Evolutionary conservation across 371 early-diverging fungal species (phyloP).

Genomic region (Apophysomyces sp.): DNA sequence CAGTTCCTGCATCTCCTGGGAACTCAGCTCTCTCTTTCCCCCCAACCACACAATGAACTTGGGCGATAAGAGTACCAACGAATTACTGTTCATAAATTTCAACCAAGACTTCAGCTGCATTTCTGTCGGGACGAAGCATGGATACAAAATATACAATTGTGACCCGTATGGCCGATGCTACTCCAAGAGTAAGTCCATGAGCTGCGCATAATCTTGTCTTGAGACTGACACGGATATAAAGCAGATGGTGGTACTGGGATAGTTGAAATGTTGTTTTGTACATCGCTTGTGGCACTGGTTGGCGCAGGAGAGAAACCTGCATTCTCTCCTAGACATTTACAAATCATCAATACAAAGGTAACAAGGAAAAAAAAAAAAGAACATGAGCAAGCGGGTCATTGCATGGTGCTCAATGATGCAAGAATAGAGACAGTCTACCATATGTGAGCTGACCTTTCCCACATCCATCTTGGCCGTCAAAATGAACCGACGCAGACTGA

Average conservation of each 20-base stretch:
- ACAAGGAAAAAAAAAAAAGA: neutral
- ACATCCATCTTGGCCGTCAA: slow-evolving; percentile 92
- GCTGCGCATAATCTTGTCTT: neutral
- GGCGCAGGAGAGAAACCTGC: slow-evolving; percentile 93
- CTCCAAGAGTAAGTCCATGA: slow-evolving; percentile 58
- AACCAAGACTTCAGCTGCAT: slow-evolving; percentile 95
- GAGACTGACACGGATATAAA: slow-evolving; percentile 11
- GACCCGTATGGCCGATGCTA: slow-evolving; percentile 95
- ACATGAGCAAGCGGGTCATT: too few species aligned
- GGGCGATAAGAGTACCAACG: slow-evolving; percentile 20
- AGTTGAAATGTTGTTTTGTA: slow-evolving; percentile 96
- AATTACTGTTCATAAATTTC: slow-evolving; percentile 80
- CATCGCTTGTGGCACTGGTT: slow-evolving; percentile 93
- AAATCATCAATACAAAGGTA: slow-evolving; percentile 95
- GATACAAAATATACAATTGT: slow-evolving; percentile 93
- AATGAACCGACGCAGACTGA: slow-evolving; percentile 89
- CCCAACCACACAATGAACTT: slow-evolving; percentile 7
- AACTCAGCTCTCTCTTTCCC: slow-evolving; percentile 20
- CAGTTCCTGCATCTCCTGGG: slow-evolving; percentile 16
- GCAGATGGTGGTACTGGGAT: slow-evolving; percentile 88
- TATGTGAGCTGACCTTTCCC: slow-evolving; percentile 94
- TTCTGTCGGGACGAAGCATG: slow-evolving; percentile 84
- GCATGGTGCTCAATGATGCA: neutral
- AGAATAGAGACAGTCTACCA: slow-evolving; percentile 85
- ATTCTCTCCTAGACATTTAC: slow-evolving; percentile 86